A percentile compares a stretch with the other conserved stretches of the same genome.
Evolutionary conservation across 2,329 filamentous ascomycete genomes (phyloP).

Genomic region (Exophiala sideris): DNA sequence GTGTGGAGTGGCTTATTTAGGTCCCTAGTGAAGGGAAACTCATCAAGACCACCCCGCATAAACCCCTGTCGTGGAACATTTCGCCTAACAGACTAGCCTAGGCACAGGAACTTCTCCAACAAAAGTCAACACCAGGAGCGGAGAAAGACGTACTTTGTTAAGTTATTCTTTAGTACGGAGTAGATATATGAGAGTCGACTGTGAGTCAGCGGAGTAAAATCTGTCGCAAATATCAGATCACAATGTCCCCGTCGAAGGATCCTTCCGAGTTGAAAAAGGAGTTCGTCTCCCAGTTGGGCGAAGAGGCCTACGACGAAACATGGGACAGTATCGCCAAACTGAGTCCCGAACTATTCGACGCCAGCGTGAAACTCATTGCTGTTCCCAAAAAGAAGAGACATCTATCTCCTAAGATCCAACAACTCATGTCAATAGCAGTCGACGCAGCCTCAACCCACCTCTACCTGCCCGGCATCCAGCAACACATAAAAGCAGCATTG

Average conservation of each 20-base stretch:
- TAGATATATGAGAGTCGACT: neutral
- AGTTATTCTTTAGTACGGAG: neutral
- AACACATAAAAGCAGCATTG: conserved; percentile 40
- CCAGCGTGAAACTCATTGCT: conserved; percentile 18
- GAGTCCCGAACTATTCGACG: conserved; percentile 15
- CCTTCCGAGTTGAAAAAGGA: conserved; percentile 9
- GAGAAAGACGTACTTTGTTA: neutral
- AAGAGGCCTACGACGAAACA: conserved; percentile 16
- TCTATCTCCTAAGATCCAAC: conserved; percentile 20
- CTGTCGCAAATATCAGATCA: neutral
- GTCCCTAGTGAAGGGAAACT: neutral
- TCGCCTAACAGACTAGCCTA: neutral
- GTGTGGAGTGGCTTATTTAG: neutral
- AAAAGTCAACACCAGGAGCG: neutral
- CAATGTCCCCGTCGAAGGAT: conserved; percentile 10
- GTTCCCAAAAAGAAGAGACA: conserved; percentile 17
- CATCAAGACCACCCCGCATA: neutral
- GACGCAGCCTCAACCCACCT: conserved; percentile 45
- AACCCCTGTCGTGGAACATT: neutral
- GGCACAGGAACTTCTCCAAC: neutral
- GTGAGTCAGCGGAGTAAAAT: neutral
- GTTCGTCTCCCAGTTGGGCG: conserved; percentile 9
- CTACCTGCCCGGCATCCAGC: conserved; percentile 42
- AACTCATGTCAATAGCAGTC: conserved; percentile 34
- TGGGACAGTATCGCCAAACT: conserved; percentile 21